Evolutionary conservation across 192 early-diverging fungal genomes (phyloP).

Genomic region (Gigaspora rosea): DNA sequence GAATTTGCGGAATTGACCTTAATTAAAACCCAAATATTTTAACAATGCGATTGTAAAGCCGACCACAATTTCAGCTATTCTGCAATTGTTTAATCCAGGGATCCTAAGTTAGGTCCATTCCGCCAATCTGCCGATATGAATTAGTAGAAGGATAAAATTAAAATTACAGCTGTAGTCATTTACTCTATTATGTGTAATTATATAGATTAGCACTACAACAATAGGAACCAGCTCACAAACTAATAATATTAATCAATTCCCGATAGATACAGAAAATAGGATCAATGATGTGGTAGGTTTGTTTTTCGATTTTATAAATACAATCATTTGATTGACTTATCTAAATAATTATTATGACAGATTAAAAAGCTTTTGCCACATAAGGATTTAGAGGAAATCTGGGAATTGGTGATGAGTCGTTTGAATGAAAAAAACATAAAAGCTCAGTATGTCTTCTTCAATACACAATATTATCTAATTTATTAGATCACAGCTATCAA

Average conservation of each 20-base stretch:
- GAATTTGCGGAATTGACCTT: too few species aligned
- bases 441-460: constrained; percentile 9
- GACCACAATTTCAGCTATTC: too few species aligned
- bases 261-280: constrained; percentile 12
- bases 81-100: too few species aligned
- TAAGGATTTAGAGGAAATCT: constrained; percentile 16
- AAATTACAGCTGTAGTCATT: too few species aligned
- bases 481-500: constrained; percentile 1
- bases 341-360: constrained; percentile 28
- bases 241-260: background rate
- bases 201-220: too few species aligned
- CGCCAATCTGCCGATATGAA: too few species aligned
- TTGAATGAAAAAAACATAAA: constrained; percentile 8
- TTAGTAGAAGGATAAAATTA: too few species aligned
- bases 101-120: too few species aligned
- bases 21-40: too few species aligned
- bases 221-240: background rate
- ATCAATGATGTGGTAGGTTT: constrained; percentile 7
- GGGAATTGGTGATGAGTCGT: constrained; percentile 3
- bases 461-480: constrained; percentile 12
- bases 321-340: constrained; percentile 9
- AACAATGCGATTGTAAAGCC: too few species aligned
- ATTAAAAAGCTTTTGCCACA: constrained; percentile 21
- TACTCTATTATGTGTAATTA: too few species aligned
- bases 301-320: background rate